These are phyloP conservation scores for Phylloporus sp. DNA, from an alignment of 768 basidiomycete genomes.

Conservation along the genomic window DNA sequence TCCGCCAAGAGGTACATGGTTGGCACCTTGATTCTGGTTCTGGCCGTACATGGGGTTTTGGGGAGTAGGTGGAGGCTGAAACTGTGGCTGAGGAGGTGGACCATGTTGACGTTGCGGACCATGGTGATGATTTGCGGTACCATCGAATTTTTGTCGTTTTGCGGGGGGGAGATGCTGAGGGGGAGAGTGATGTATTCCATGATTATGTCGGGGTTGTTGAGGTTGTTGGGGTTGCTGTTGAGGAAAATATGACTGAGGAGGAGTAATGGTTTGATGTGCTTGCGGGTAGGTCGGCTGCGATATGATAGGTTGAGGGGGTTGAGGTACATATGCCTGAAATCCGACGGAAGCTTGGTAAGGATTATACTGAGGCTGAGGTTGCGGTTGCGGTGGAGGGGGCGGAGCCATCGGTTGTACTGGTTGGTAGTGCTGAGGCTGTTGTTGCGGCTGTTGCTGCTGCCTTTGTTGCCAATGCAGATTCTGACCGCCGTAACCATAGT, in stretches of 20 bases:
- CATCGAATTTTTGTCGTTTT: constrained; percentile 87
- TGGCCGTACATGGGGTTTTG: constrained; percentile 29
- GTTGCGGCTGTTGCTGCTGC: constrained; percentile 55
- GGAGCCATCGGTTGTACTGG: constrained; percentile 49
- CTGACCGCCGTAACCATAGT: constrained; percentile 85
- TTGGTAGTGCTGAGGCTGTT: constrained; percentile 41
- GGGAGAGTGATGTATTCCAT: constrained; percentile 53
- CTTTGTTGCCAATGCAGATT: constrained; percentile 58
- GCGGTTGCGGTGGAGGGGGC: constrained; percentile 51
- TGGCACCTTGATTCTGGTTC: constrained; percentile 38
- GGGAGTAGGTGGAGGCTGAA: constrained; percentile 33
- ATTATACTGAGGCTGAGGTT: constrained; percentile 61
- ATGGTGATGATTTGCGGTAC: constrained; percentile 46
- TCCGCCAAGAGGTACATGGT: constrained; percentile 38
- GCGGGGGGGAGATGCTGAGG: constrained; percentile 87
- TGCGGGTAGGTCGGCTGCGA: constrained; percentile 47
- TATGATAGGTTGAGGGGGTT: constrained; percentile 48
- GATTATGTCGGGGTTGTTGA: constrained; percentile 45
- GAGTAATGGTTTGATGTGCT: constrained; percentile 32
- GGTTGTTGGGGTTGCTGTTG: constrained; percentile 37
- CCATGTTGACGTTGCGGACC: constrained; percentile 42
- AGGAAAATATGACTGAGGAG: constrained; percentile 39
- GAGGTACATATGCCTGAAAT: constrained; percentile 65
- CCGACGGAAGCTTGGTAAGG: constrained; percentile 69
- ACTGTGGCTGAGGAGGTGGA: constrained; percentile 59